Conservation (phyloP, 305 asterid species). For the Nicotiana rustica region DNA sequence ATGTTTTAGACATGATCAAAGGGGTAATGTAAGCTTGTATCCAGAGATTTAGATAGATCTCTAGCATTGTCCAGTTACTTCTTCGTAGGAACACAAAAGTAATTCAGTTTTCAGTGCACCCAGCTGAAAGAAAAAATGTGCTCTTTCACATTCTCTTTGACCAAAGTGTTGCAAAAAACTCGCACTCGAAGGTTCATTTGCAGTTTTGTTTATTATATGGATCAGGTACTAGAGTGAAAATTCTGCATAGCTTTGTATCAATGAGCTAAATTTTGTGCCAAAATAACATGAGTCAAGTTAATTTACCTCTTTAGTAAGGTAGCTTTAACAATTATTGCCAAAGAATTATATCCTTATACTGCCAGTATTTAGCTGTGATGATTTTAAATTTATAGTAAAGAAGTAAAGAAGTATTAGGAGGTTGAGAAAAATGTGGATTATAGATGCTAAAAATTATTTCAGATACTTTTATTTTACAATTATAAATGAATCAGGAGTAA, state of each 20-base stretch:
- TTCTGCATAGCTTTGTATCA: background rate
- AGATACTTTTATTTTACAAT: background rate
- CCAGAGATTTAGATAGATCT: background rate
- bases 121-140: background rate
- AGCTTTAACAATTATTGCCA: background rate
- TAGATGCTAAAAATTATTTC: background rate
- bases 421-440: background rate
- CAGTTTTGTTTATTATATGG: background rate
- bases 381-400: background rate
- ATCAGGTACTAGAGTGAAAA: no score
- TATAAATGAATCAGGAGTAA: background rate
- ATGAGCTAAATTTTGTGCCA: constrained; percentile 1
- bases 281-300: background rate
- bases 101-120: background rate
- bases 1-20: background rate
- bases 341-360: constrained; percentile 1
- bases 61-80: background rate
- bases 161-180: background rate
- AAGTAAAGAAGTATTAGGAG: background rate
- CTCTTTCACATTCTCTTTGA: background rate
- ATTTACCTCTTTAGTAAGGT: background rate
- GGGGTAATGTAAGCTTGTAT: background rate
- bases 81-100: background rate
- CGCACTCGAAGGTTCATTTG: background rate
- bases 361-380: background rate